Evolutionary conservation across 116 monocot species (phyloP).

Genomic region (Cymodocea nodosa): DNA sequence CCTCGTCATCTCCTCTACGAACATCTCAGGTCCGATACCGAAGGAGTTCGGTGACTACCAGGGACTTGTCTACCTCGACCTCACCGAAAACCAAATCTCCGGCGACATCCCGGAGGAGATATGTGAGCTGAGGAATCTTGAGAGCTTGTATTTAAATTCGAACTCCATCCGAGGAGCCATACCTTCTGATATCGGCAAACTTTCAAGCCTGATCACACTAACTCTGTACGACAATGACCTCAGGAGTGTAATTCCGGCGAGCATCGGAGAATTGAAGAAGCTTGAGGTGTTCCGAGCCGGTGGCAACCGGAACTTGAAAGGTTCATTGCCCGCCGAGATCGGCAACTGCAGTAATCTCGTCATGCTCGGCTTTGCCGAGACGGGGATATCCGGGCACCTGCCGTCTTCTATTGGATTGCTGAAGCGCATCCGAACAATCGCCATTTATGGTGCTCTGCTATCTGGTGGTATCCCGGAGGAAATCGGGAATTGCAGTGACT

Average conservation of each 20-base stretch:
- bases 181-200: conserved; percentile 50
- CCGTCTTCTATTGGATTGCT: conserved; percentile 54
- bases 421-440: conserved; percentile 58
- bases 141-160: conserved; percentile 47
- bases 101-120: conserved; percentile 63
- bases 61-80: conserved; percentile 37
- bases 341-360: conserved; percentile 65
- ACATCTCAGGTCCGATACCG: conserved; percentile 77
- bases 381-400: conserved; percentile 55
- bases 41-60: conserved; percentile 37
- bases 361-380: conserved; percentile 78
- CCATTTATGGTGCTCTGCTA: conserved; percentile 65
- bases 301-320: conserved; percentile 61
- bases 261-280: conserved; percentile 42
- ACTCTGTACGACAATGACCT: conserved; percentile 73
- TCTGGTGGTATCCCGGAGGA: conserved; percentile 70
- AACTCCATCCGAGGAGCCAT: conserved; percentile 61
- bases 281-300: conserved; percentile 78
- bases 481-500: conserved; percentile 62
- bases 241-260: conserved; percentile 46
- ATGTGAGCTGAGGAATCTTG: conserved; percentile 47
- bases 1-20: conserved; percentile 53
- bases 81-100: conserved; percentile 67
- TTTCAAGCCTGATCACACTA: conserved; percentile 41
- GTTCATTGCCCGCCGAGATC: conserved; percentile 60